Conservation (phyloP, 495 filamentous ascomycete species). For the Massariosphaeria phaeospora region DNA sequence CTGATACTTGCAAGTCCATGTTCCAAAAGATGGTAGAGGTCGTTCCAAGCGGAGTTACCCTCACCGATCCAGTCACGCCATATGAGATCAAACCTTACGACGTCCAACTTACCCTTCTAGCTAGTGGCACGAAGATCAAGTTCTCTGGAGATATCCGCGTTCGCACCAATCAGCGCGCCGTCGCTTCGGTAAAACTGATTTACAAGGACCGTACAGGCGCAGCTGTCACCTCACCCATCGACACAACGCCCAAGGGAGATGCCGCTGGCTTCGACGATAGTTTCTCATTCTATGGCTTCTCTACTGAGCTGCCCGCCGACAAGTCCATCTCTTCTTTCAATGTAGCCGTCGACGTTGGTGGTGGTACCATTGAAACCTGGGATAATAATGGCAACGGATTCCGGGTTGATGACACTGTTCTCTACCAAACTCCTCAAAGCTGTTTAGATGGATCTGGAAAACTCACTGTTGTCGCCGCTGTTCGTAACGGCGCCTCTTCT, state of each 20-base stretch:
- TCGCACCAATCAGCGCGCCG: slow-evolving; percentile 37
- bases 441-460: slow-evolving; percentile 34
- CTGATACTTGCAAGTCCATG: slow-evolving; percentile 47
- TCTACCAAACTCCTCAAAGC: slow-evolving; percentile 42
- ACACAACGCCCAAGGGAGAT: slow-evolving; percentile 45
- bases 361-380: slow-evolving; percentile 32
- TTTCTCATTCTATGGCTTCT: slow-evolving; percentile 47
- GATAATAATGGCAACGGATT: slow-evolving; percentile 42
- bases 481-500: slow-evolving; percentile 42
- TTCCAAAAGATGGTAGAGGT: slow-evolving; percentile 60
- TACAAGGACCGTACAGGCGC: slow-evolving; percentile 40
- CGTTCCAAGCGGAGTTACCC: slow-evolving; percentile 48
- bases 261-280: slow-evolving; percentile 55
- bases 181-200: slow-evolving; percentile 35
- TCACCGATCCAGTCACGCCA: slow-evolving; percentile 52
- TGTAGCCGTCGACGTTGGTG: slow-evolving; percentile 34
- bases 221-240: slow-evolving; percentile 43
- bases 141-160: slow-evolving; percentile 44
- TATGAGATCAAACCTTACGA: slow-evolving; percentile 57
- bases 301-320: slow-evolving; percentile 30
- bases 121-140: slow-evolving; percentile 36
- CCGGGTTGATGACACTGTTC: slow-evolving; percentile 40
- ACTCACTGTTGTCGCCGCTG: slow-evolving; percentile 41
- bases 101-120: slow-evolving; percentile 40
- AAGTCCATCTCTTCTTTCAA: slow-evolving; percentile 43